A percentile compares a stretch with the other conserved stretches of the same genome.
phyloP scores from a whole-genome alignment of 768 basidiomycete species.

The Tulasnella sp. region DNA sequence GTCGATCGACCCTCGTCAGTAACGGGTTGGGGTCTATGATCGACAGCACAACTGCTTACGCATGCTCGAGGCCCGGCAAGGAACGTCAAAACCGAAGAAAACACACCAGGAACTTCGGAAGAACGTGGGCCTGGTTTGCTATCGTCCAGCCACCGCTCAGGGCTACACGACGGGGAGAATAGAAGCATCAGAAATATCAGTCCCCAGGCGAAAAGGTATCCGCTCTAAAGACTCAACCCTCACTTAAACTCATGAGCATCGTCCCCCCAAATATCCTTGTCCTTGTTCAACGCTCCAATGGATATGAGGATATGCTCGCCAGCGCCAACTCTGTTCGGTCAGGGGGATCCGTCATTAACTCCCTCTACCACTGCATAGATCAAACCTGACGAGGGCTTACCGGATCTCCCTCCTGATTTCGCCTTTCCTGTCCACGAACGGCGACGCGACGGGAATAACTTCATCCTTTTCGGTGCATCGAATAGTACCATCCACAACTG shows the following conservation, averaged over 20 bases:
- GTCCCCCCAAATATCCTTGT: constrained; percentile 55
- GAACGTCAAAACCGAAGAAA: background rate
- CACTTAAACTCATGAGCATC: constrained; percentile 60
- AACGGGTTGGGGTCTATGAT: constrained; percentile 44
- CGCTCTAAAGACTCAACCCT: background rate
- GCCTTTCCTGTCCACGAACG: constrained; percentile 20
- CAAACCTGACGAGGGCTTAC: background rate
- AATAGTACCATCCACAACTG: constrained; percentile 5
- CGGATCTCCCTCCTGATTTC: constrained; percentile 2
- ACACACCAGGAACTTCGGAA: background rate
- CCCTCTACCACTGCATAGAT: background rate
- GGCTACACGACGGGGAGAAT: constrained; percentile 40
- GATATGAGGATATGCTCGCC: constrained; percentile 47
- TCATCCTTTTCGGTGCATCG: constrained; percentile 20
- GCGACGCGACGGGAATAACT: constrained; percentile 21
- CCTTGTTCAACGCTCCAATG: constrained; percentile 51
- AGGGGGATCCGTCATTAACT: background rate
- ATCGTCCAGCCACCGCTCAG: constrained; percentile 56
- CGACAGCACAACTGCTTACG: constrained; percentile 35
- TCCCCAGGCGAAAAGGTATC: background rate
- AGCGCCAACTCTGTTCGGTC: constrained; percentile 30
- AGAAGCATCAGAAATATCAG: background rate
- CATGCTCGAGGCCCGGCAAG: background rate
- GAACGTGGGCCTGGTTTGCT: background rate
- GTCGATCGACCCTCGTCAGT: constrained; percentile 27